Evolutionary conservation across 192 early-diverging fungal species (phyloP).

Genomic region (Backusella morwellensis): DNA sequence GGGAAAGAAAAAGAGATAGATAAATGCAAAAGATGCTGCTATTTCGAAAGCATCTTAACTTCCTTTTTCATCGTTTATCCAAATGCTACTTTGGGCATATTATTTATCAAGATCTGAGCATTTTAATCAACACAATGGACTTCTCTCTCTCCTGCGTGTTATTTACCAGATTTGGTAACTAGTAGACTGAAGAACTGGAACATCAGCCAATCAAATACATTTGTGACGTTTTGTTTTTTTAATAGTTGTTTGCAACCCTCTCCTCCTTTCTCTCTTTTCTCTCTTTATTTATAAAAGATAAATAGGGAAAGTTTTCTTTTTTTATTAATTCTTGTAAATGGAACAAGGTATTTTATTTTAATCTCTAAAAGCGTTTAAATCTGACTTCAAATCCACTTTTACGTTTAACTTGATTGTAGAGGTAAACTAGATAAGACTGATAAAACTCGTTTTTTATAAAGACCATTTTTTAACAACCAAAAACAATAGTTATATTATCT

Average conservation of each 20-base stretch:
- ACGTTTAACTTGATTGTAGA: background rate
- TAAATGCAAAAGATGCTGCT: no score
- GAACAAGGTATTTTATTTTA: background rate
- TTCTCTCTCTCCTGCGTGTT: background rate
- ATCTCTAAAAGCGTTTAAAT: background rate
- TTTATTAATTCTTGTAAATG: background rate
- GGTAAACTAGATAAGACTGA: background rate
- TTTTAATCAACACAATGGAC: background rate
- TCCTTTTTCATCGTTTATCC: no score
- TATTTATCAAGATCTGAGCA: background rate
- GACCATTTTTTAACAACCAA: background rate
- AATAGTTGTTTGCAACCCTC: background rate
- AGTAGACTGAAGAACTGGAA: background rate
- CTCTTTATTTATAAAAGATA: background rate
- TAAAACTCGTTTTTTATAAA: background rate
- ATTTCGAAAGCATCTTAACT: no score
- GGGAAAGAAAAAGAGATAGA: no score
- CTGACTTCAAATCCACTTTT: background rate
- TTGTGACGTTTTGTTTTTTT: background rate
- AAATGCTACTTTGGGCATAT: background rate
- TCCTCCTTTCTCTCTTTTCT: background rate
- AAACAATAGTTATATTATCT: conserved; percentile 64
- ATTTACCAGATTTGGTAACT: background rate
- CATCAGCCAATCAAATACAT: background rate
- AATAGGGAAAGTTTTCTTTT: background rate